Conservation (phyloP, 768 basidiomycete species). For the Pleurotus pulmonarius region DNA sequence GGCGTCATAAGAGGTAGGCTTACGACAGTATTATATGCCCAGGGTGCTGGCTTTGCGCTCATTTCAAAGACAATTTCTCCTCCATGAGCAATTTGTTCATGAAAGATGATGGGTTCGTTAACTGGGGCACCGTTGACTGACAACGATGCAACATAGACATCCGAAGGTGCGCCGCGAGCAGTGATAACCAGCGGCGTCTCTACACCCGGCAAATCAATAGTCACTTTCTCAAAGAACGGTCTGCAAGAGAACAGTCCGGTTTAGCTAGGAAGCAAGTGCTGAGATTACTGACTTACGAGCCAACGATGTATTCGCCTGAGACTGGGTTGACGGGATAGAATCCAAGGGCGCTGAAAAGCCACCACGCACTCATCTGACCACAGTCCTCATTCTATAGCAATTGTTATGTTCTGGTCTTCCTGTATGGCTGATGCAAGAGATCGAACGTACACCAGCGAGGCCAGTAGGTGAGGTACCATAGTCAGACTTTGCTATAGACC, state of each 20-base stretch:
- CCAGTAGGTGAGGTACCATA: constrained; percentile 69
- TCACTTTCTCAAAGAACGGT: constrained; percentile 49
- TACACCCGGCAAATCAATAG: constrained; percentile 47
- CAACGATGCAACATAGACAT: constrained; percentile 59
- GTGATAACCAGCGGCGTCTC: constrained; percentile 42
- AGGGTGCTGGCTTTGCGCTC: constrained; percentile 25
- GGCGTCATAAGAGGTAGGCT: too few species aligned
- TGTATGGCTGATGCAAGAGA: neutral
- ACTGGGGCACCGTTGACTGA: constrained; percentile 48
- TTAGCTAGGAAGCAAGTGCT: neutral
- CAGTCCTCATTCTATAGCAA: constrained; percentile 74
- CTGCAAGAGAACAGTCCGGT: constrained; percentile 21
- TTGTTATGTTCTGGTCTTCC: neutral
- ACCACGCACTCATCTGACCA: constrained; percentile 90
- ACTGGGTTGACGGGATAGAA: constrained; percentile 84
- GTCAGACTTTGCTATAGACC: constrained; percentile 56
- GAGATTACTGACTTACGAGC: constrained; percentile 43
- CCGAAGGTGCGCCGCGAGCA: constrained; percentile 53
- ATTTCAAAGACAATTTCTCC: constrained; percentile 63
- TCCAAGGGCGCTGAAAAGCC: constrained; percentile 74
- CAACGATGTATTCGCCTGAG: constrained; percentile 69
- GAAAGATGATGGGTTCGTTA: constrained; percentile 46
- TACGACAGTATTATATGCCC: too few species aligned
- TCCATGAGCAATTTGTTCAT: constrained; percentile 58
- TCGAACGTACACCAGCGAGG: constrained; percentile 56